Conservation (phyloP, 345 rosid genomes). For the Litchi chinensis region DNA sequence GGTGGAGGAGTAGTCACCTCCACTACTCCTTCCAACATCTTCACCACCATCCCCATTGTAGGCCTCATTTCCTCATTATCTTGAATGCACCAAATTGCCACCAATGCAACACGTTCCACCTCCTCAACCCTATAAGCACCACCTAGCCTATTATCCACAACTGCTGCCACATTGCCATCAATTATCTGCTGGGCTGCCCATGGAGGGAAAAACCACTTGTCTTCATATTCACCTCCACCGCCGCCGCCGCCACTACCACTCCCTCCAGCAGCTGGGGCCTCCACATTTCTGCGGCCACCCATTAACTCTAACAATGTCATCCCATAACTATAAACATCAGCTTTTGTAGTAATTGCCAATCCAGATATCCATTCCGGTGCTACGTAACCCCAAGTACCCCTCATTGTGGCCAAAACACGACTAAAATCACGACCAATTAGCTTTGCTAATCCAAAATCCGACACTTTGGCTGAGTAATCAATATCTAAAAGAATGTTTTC, state of each 20-base stretch:
- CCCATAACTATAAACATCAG: slow-evolving; percentile 75
- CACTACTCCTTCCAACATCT: slow-evolving; percentile 75
- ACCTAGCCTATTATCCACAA: slow-evolving; percentile 51
- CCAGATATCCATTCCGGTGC: slow-evolving; percentile 75
- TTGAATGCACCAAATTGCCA: slow-evolving; percentile 85
- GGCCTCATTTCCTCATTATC: slow-evolving; percentile 70
- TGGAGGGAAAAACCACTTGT: slow-evolving; percentile 88
- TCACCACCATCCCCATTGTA: slow-evolving; percentile 65
- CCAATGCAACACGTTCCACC: slow-evolving; percentile 57
- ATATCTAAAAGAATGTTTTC: slow-evolving; percentile 61
- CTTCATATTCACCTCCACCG: slow-evolving; percentile 34
- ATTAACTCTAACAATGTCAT: slow-evolving; percentile 66
- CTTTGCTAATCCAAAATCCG: slow-evolving; percentile 67
- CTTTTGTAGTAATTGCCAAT: slow-evolving; percentile 62
- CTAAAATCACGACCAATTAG: slow-evolving; percentile 64
- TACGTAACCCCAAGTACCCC: slow-evolving; percentile 71
- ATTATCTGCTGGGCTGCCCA: slow-evolving; percentile 80
- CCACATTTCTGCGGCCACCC: slow-evolving; percentile 75
- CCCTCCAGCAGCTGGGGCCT: slow-evolving; percentile 37
- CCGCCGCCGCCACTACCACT: slow-evolving; percentile 18
- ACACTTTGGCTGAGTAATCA: slow-evolving; percentile 51
- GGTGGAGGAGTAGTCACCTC: slow-evolving; percentile 65
- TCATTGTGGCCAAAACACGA: slow-evolving; percentile 59
- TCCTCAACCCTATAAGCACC: slow-evolving; percentile 49
- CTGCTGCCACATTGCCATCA: slow-evolving; percentile 52